These are phyloP conservation scores for Sparassis latifolia DNA, from an alignment of 1,284 basidiomycete species.

Conservation along the genomic window DNA sequence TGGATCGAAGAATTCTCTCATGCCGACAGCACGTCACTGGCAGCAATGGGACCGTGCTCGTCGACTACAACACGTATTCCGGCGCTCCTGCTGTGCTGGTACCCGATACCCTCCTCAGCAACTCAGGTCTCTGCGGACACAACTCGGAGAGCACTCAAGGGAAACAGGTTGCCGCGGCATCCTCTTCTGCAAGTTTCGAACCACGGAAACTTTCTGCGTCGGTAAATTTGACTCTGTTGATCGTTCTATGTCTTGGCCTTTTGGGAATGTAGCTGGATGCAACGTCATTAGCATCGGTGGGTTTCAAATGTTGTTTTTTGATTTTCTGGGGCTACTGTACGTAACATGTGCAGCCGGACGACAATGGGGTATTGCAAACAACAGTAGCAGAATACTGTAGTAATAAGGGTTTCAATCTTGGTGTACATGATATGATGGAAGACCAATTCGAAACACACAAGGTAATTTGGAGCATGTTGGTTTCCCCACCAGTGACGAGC, in stretches of 20 bases:
- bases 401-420: too few species aligned
- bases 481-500: too few species aligned
- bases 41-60: conserved; percentile 48
- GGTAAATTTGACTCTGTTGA: neutral
- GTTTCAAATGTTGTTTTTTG: too few species aligned
- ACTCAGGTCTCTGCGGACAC: conserved; percentile 33
- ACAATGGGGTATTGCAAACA: too few species aligned
- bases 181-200: neutral
- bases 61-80: conserved; percentile 48
- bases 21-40: conserved; percentile 64
- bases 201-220: neutral
- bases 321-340: too few species aligned
- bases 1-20: conserved; percentile 41
- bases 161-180: neutral
- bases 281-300: too few species aligned
- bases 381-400: too few species aligned
- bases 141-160: neutral
- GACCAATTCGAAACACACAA: too few species aligned
- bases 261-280: neutral
- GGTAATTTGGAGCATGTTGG: too few species aligned
- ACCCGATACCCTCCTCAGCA: conserved; percentile 31
- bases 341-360: too few species aligned
- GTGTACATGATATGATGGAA: too few species aligned
- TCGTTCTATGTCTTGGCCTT: conserved; percentile 1
- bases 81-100: conserved; percentile 52